Percentiles rank a stretch among this genome's conserved stretches.
These are phyloP conservation scores for Sarocladium oryzae DNA, from an alignment of 2,329 filamentous ascomycete genomes.

Conservation along the genomic window DNA sequence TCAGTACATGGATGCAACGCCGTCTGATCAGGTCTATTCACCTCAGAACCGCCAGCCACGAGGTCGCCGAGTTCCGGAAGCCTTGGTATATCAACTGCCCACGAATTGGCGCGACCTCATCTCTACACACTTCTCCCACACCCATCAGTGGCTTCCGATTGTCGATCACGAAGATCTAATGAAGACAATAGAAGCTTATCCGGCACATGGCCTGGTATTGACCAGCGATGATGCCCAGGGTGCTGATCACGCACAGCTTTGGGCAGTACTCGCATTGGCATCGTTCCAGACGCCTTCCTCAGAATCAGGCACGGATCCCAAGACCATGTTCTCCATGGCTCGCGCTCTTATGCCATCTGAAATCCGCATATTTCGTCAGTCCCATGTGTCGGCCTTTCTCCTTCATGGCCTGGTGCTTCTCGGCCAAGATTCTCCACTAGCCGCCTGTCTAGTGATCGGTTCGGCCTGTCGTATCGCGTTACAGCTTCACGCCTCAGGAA, in stretches of 20 bases:
- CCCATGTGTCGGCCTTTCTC: constrained; percentile 32
- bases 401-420: constrained; percentile 58
- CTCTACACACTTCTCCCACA: constrained; percentile 69
- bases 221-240: constrained; percentile 18
- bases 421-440: constrained; percentile 46
- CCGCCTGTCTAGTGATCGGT: constrained; percentile 60
- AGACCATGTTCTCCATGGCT: constrained; percentile 44
- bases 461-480: constrained; percentile 47
- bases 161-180: constrained; percentile 60
- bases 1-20: constrained; percentile 1
- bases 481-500: constrained; percentile 16
- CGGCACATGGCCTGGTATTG: constrained; percentile 23
- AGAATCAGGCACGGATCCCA: constrained; percentile 10
- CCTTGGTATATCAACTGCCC: constrained; percentile 32
- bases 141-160: constrained; percentile 71
- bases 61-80: constrained; percentile 1
- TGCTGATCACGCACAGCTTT: constrained; percentile 48
- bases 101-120: constrained; percentile 53
- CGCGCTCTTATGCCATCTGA: constrained; percentile 41
- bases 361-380: constrained; percentile 40
- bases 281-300: constrained; percentile 43
- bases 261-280: constrained; percentile 52
- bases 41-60: background rate
- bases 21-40: background rate
- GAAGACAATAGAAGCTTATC: constrained; percentile 37